Base-by-base conservation (phyloP, 192 early-diverging fungal genomes). In the Coemansia furcata region DNA sequence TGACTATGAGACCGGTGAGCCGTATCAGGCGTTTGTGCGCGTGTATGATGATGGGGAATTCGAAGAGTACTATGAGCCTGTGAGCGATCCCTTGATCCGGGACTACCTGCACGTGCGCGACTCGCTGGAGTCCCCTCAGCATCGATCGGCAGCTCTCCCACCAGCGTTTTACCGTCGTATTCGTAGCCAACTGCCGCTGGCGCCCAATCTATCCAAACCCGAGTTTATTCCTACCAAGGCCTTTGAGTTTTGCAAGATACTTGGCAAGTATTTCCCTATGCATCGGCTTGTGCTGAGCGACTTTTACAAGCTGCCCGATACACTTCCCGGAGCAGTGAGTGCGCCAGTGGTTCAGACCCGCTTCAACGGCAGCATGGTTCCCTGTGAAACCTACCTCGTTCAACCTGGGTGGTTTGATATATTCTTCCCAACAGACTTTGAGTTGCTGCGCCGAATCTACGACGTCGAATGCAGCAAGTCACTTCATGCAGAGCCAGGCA, bases 361-460 rank as follows among this genome's bases (percentile, higher is more conserved):
- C 7, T 95, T 94, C 75, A 72, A 87, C 52, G 89, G 92, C 3
- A 86, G 85, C 29, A 99, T 97, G 94, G 91, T 99, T 7, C 91
- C 97, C 14, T 96, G 94, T 67, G 91, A 90, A 32, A 97, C 95
- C 1, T 97, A 96, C 67, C 90, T 99, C 78, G 96, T 99, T 8
- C 93, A 95, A 76, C 97, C 95, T 5, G 97, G 97, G 11, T 97
- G 89, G 88, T 99, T 99, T 82, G 54, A 57, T 7, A 97, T 99
- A 52, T 98, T 99, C 79, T 99, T 98, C 72, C 97, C 97, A 4
- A 98, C 96, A 23, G 91, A 99, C 76, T 99, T 96, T 87, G 93
- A 93, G 69, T 77, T 94, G 15, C 67, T 95, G 72, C 70, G 75
- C 66, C 86, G 88, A 38, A 83, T 99, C 80, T 96, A 99, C 76